Percentiles rank a stretch among this genome's conserved stretches.
Evolutionary conservation across 106 monocot species (phyloP).

Genomic region (Allium fistulosum): DNA sequence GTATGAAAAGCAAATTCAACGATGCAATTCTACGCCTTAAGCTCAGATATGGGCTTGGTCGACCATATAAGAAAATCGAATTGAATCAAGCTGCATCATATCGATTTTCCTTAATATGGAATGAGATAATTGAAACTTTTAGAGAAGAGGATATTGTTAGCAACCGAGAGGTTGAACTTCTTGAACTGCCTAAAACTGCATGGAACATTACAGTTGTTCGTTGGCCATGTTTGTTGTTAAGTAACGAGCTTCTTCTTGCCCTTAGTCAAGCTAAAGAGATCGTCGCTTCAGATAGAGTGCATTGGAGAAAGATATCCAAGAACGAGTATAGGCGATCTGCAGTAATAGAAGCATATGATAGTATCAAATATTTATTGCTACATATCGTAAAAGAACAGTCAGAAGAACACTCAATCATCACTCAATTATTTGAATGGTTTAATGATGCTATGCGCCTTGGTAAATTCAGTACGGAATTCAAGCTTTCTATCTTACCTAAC

Average conservation of each 20-base stretch:
- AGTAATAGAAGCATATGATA: conserved; percentile 84
- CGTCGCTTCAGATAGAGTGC: conserved; percentile 37
- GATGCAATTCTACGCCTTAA: conserved; percentile 66
- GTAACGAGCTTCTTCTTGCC: conserved; percentile 85
- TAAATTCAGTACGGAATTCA: conserved; percentile 76
- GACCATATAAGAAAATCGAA: conserved; percentile 79
- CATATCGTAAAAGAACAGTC: conserved; percentile 40
- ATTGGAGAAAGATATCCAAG: conserved; percentile 86
- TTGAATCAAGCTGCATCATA: conserved; percentile 61
- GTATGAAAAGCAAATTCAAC: conserved; percentile 44
- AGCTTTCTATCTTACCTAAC: conserved; percentile 27
- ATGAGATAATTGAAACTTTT: conserved; percentile 82
- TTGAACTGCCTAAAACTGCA: conserved; percentile 37
- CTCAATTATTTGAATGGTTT: conserved; percentile 43
- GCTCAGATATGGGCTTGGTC: conserved; percentile 75
- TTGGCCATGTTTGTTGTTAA: conserved; percentile 88
- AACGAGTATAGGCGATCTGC: conserved; percentile 83
- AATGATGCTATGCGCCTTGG: conserved; percentile 47
- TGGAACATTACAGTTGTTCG: conserved; percentile 86
- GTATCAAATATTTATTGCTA: conserved; percentile 59
- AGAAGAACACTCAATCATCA: conserved; percentile 57
- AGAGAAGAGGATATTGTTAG: conserved; percentile 93
- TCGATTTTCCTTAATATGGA: conserved; percentile 61
- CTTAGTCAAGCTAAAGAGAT: conserved; percentile 74
- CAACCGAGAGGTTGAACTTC: conserved; percentile 70